These are phyloP conservation scores for Sporothrix phasma DNA, from an alignment of 2,329 filamentous ascomycete species.

Conservation along the genomic window DNA sequence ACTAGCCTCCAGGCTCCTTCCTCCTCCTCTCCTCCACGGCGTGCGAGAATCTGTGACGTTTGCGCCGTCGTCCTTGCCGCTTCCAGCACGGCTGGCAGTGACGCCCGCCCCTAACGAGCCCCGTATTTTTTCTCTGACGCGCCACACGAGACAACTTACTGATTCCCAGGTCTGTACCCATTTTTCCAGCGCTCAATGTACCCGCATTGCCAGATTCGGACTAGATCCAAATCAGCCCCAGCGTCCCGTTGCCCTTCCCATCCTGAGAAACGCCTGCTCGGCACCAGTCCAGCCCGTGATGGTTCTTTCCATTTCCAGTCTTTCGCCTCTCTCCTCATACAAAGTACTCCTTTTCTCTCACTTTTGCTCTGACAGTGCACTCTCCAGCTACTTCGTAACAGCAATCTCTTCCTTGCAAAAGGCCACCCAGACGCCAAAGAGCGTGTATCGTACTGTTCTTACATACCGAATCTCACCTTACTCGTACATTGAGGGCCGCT, in stretches of 20 bases:
- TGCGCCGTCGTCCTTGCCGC: not conserved
- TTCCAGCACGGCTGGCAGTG: not conserved
- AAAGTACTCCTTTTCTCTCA: not conserved
- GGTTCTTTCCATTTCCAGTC: not conserved
- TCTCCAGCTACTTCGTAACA: too few species aligned
- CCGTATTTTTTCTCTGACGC: not conserved
- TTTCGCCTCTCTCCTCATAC: not conserved
- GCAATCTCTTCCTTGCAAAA: too few species aligned
- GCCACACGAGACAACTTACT: not conserved
- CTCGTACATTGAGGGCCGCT: too few species aligned
- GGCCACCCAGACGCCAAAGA: not conserved
- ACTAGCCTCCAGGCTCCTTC: not conserved
- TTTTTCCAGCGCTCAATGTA: not conserved
- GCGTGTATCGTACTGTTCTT: too few species aligned
- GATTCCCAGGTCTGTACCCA: not conserved
- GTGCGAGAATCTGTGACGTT: conserved; percentile 5
- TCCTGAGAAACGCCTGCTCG: not conserved
- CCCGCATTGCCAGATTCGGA: not conserved
- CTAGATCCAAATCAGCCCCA: not conserved
- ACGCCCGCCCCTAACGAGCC: not conserved
- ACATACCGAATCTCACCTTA: too few species aligned
- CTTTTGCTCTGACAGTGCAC: too few species aligned
- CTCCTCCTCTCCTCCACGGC: not conserved
- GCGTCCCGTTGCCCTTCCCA: conserved; percentile 3
- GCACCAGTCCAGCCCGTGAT: not conserved